Base-by-base conservation (phyloP, 352 stramenopile species). In the Plasmopara halstedii region DNA sequence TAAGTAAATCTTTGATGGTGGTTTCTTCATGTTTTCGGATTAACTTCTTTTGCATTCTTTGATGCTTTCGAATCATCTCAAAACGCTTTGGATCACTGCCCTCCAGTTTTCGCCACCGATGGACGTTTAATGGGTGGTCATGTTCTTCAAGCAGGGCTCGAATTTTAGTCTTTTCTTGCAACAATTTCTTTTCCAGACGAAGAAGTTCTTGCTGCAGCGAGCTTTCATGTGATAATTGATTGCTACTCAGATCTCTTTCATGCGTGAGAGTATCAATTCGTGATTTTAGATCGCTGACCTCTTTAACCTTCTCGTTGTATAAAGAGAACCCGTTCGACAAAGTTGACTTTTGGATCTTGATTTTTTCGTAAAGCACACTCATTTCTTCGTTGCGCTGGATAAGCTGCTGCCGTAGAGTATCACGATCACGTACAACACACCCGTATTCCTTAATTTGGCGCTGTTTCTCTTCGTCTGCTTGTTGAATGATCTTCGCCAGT, bases 81-180 rank as follows among this genome's bases (percentile, higher is more conserved):
- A 92, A 94, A 4, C 75, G 70, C 55, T 91, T 82, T 8, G 88
- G 88, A 55, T 97, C 85, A 23, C 73, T 91, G 22, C 67, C 77
- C 58, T 97, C 85, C 2, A 97, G 75, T 50, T 88, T 84, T 26
- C 86, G 71, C 88, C 88, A 97, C 14, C 88, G 75, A 46, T 97
- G 88, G 7, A 97, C 83, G 50, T 97, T 97, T 25, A 97, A 45
- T 4, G 88, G 88, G 18, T 88, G 70, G n/a, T 92, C 83, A 8
- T 96, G 70, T 54, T 97, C 88, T 45, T 95, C 86, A 5, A 67
- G 87, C 8, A 97, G 70, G 21, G 85, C 83, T 31, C 70, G 72
- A 50, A 95, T 93, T 52, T 94, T 95, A 14, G 65, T 89, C 34
- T 89, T 78, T 42, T 97, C 88, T 33, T 80, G 61, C 8, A 89